These are phyloP conservation scores for Linnemannia exigua DNA, from an alignment of 192 early-diverging fungal species.

Conservation along the genomic window DNA sequence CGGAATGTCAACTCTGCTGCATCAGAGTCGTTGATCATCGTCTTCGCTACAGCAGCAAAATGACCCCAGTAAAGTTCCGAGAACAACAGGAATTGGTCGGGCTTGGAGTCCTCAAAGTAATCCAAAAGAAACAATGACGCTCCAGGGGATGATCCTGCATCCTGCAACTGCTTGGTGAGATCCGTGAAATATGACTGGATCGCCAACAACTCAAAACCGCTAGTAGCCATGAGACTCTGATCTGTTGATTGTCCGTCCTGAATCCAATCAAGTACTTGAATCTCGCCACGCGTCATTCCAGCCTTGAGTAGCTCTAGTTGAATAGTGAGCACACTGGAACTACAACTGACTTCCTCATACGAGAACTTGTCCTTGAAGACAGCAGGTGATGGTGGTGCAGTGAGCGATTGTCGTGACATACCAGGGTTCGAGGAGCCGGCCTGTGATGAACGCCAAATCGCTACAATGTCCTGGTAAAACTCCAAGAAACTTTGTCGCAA, in stretches of 20 bases:
- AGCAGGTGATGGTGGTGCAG: constrained; percentile 31
- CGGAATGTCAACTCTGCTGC: neutral
- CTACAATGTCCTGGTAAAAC: constrained; percentile 41
- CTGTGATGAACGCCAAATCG: constrained; percentile 31
- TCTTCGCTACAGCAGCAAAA: constrained; percentile 62
- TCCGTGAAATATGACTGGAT: constrained; percentile 36
- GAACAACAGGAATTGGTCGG: constrained; percentile 55
- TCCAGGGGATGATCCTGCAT: neutral
- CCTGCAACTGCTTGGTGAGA: constrained; percentile 11
- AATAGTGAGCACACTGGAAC: constrained; percentile 28
- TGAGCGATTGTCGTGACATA: constrained; percentile 49
- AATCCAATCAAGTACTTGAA: constrained; percentile 37
- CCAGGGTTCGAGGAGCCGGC: constrained; percentile 48
- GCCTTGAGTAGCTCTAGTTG: constrained; percentile 37
- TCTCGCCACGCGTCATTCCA: constrained; percentile 34
- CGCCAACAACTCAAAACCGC: constrained; percentile 42
- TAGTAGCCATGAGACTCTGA: constrained; percentile 12
- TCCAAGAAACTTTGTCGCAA: constrained; percentile 53
- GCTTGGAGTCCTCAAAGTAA: constrained; percentile 48
- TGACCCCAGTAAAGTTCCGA: constrained; percentile 64
- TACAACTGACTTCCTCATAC: constrained; percentile 52
- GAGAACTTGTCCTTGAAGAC: constrained; percentile 37
- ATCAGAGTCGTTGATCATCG: constrained; percentile 33
- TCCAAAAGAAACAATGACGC: constrained; percentile 52
- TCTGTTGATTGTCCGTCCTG: constrained; percentile 1